phyloP scores from a whole-genome alignment of 306 rosid genomes.

The Senna tora region DNA sequence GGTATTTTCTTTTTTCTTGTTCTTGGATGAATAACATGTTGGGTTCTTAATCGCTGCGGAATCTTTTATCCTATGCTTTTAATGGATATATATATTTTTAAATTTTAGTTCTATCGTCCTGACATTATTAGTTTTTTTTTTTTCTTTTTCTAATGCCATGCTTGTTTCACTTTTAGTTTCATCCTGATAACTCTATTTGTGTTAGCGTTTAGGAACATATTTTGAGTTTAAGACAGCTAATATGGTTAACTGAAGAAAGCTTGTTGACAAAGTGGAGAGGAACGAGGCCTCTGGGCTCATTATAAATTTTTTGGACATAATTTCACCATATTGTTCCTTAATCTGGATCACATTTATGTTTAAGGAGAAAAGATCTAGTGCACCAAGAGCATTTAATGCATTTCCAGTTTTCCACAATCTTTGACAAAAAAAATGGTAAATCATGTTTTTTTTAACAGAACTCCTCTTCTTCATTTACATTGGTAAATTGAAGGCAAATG shows the following conservation, averaged over 20 bases:
- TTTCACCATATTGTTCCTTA: not conserved
- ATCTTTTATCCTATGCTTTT: too few species aligned
- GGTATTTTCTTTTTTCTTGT: too few species aligned
- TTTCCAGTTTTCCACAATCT: too few species aligned
- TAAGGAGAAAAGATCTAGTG: not conserved
- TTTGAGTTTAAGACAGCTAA: not conserved
- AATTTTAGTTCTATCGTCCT: too few species aligned
- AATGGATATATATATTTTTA: too few species aligned
- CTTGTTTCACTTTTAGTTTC: not conserved
- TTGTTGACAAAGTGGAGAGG: not conserved
- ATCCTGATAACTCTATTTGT: not conserved
- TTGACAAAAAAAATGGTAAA: too few species aligned
- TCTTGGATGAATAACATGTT: too few species aligned
- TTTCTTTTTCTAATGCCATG: not conserved
- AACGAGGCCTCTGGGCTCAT: not conserved
- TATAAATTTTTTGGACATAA: too few species aligned
- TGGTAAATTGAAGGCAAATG: constrained; percentile 1
- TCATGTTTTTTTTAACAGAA: not conserved
- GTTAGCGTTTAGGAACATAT: not conserved
- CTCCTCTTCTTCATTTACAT: not conserved
- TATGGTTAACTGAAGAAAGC: not conserved
- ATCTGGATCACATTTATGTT: not conserved
- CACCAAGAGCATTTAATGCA: not conserved
- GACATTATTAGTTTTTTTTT: too few species aligned
- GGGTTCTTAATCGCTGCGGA: too few species aligned